A percentile compares a stretch with the other conserved stretches of the same genome.
Evolutionary conservation across 192 early-diverging fungal genomes (phyloP).

Genomic region (Pecoramyces ruminantium): DNA sequence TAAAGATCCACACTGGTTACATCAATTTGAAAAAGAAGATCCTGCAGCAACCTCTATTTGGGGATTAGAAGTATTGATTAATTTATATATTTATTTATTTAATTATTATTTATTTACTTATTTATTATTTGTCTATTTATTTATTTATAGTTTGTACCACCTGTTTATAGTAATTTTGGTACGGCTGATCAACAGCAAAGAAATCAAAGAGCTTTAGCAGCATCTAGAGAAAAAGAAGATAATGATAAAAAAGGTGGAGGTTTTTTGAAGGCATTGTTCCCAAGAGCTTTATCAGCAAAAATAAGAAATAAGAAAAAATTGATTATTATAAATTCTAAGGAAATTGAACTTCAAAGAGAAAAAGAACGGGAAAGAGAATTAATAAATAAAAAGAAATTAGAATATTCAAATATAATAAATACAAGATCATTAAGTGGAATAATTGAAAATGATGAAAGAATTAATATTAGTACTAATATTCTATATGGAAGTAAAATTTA

Average conservation of each 20-base stretch:
- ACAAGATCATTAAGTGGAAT: neutral
- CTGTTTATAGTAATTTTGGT: neutral
- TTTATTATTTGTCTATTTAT: no score
- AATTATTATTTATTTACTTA: no score
- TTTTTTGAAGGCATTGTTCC: neutral
- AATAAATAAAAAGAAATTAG: neutral
- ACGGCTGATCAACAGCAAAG: neutral
- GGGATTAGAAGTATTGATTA: neutral
- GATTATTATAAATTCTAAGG: neutral
- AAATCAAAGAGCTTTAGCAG: neutral
- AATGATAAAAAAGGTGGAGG: neutral
- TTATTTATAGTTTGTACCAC: neutral
- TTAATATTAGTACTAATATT: neutral
- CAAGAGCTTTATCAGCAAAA: neutral
- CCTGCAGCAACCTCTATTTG: neutral
- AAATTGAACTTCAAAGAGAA: neutral
- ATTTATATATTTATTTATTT: no score
- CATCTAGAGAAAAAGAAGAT: neutral
- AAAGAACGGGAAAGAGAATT: neutral
- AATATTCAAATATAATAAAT: neutral
- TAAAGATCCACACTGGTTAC: neutral
- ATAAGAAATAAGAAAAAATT: neutral
- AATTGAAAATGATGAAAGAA: neutral
- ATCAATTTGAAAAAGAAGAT: neutral
- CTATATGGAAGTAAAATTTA: neutral